Conservation (phyloP, 176 grass and related monocot species). For the Musa beccarii region DNA sequence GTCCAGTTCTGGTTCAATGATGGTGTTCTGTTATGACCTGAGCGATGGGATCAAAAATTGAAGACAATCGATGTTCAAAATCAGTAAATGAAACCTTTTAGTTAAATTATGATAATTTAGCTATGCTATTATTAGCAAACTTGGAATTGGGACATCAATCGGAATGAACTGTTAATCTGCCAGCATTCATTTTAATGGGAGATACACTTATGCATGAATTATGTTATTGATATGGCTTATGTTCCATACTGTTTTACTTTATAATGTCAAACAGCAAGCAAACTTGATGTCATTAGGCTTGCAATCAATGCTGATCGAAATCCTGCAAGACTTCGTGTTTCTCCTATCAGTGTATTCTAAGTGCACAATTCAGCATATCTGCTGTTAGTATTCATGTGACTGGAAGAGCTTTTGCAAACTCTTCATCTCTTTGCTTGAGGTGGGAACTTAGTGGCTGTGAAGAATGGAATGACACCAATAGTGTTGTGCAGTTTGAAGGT, state of each 20-base stretch:
- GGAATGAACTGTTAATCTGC: constrained; percentile 71
- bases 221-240: constrained; percentile 9
- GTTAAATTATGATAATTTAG: too few relatives aligned
- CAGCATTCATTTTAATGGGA: background rate
- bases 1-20: constrained; percentile 71
- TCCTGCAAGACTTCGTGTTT: constrained; percentile 54
- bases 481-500: constrained; percentile 38
- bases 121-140: constrained; percentile 71
- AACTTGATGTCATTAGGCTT: constrained; percentile 55
- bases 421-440: constrained; percentile 78
- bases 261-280: constrained; percentile 50
- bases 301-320: constrained; percentile 54
- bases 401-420: constrained; percentile 73
- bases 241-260: constrained; percentile 13
- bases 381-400: constrained; percentile 60
- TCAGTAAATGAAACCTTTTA: too few relatives aligned
- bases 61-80: too few relatives aligned
- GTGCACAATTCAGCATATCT: constrained; percentile 61
- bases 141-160: too few relatives aligned
- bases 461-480: constrained; percentile 36
- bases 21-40: constrained; percentile 49
- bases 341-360: constrained; percentile 71
- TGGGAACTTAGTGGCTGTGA: constrained; percentile 80
- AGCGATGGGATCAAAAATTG: too few relatives aligned
- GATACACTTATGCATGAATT: background rate